Base-by-base conservation (phyloP, 2,329 filamentous ascomycete genomes). In the Trichoderma pleuroti region DNA sequence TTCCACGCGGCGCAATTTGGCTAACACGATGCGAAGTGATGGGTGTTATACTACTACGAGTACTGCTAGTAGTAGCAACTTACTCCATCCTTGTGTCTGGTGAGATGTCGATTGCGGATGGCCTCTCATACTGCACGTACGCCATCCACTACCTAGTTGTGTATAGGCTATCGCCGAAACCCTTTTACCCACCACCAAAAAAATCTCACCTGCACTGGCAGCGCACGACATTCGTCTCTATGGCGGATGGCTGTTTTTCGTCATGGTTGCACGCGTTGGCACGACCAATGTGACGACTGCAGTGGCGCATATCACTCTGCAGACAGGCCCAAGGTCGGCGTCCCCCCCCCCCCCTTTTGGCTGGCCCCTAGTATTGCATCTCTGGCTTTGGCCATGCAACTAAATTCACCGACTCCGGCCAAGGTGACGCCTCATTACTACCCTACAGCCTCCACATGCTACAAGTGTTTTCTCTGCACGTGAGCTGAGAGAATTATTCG, bases 271-370 rank as follows among this genome's bases (percentile, higher is more conserved):
- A 62, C 34, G n/a, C 62, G 21, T n/a, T 28, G n/a, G 30, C 14
- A 65, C 46, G 10, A n/a, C 34, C 46, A 56, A 36, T 39, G 62
- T 54, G 62, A 65, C 62, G 46, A 24, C 62, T 66, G 52, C 49
- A 30, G 49, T 56, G 63, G 49, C 63, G 63, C 63, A 66, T 57
- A 57, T 66, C 49, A 39, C 49, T 57, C 34, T 66, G 63, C 63
- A 42, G 34, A 18, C 62, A 21, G 21, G 11, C 62, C 42, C 42
- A 52, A 65, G n/a, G 34, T 24, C 49, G 32, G 32, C 24, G 16
- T 34, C 16, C 30, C 30, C 32, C 46, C 39, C 26, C 26, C 30
- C 32, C 46, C 39, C 26, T 5, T 52, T 36, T 24, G 24, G 42
- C 62, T 54, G 28, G 49, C 62, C n/a, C n/a, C n/a, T n/a, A n/a